Conservation (phyloP, 140 eudicot species). For the Erigeron philadelphicus region DNA sequence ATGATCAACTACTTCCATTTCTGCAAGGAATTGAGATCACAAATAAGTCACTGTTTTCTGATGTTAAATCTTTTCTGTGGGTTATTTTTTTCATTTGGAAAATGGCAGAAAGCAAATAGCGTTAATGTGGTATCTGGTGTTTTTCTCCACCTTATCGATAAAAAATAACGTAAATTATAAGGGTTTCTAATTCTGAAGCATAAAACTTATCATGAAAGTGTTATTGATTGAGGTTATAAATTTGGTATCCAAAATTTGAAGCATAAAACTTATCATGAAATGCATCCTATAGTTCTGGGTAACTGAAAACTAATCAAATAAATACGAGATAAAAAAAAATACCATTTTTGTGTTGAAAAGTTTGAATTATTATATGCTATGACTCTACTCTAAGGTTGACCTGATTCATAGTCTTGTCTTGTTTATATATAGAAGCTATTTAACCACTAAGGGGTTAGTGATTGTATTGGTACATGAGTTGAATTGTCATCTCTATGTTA, state of each 20-base stretch:
- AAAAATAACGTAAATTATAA: neutral
- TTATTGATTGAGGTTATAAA: neutral
- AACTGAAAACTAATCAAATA: neutral
- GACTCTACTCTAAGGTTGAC: no score
- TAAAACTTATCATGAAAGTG: neutral
- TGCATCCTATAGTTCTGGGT: neutral
- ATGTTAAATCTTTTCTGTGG: neutral
- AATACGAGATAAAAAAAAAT: neutral
- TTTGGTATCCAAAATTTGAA: neutral
- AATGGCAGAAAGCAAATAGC: neutral
- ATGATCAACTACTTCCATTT: neutral
- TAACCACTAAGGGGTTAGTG: no score
- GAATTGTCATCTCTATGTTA: neutral
- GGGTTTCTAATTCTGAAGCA: neutral
- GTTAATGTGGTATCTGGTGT: neutral
- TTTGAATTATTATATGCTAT: neutral
- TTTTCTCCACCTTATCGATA: no score
- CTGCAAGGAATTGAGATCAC: neutral
- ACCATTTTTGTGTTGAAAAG: neutral
- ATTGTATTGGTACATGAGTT: neutral
- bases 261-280: neutral
- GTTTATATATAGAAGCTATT: no score
- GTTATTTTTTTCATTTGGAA: neutral
- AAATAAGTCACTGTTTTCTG: neutral
- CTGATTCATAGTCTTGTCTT: no score